phyloP scores from a whole-genome alignment of 1,284 basidiomycete species.

The Ustilago hordei region DNA sequence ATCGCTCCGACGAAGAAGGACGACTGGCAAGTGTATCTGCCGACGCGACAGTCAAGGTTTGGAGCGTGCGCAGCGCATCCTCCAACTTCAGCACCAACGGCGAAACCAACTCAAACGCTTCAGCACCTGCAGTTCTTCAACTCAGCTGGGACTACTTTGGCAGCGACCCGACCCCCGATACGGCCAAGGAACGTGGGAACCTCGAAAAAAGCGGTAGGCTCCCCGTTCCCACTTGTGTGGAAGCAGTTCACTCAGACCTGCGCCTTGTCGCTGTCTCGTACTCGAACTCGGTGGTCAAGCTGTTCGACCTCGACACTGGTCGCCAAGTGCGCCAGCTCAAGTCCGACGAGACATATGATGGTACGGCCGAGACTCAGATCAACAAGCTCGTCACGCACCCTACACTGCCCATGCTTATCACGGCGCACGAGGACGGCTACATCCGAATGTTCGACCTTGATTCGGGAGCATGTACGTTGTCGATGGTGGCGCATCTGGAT shows the following conservation, averaged over 20 bases:
- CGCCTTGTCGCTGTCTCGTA: slow-evolving; percentile 79
- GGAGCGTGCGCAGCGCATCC: slow-evolving; percentile 71
- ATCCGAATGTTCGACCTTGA: slow-evolving; percentile 88
- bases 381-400: slow-evolving; percentile 92
- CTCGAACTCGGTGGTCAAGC: slow-evolving; percentile 86
- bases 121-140: slow-evolving; percentile 44
- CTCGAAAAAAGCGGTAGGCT: slow-evolving; percentile 46
- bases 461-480: slow-evolving; percentile 85
- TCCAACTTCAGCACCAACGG: slow-evolving; percentile 7
- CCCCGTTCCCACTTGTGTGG: slow-evolving; percentile 81
- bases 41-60: slow-evolving; percentile 91
- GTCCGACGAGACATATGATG: slow-evolving; percentile 77
- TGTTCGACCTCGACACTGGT: slow-evolving; percentile 88
- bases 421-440: slow-evolving; percentile 92
- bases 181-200: slow-evolving; percentile 70
- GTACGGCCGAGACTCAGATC: slow-evolving; percentile 78
- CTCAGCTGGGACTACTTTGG: slow-evolving; percentile 81
- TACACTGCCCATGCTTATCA: slow-evolving; percentile 86
- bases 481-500: slow-evolving; percentile 89
- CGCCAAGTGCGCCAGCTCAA: slow-evolving; percentile 79
- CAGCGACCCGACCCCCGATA: slow-evolving; percentile 70
- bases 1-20: slow-evolving; percentile 53
- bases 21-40: slow-evolving; percentile 88
- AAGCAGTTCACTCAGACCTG: slow-evolving; percentile 76
- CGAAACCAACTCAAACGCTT: slow-evolving; percentile 9